Base-by-base conservation (phyloP, 495 filamentous ascomycete species). In the Xeromyces bisporus region DNA sequence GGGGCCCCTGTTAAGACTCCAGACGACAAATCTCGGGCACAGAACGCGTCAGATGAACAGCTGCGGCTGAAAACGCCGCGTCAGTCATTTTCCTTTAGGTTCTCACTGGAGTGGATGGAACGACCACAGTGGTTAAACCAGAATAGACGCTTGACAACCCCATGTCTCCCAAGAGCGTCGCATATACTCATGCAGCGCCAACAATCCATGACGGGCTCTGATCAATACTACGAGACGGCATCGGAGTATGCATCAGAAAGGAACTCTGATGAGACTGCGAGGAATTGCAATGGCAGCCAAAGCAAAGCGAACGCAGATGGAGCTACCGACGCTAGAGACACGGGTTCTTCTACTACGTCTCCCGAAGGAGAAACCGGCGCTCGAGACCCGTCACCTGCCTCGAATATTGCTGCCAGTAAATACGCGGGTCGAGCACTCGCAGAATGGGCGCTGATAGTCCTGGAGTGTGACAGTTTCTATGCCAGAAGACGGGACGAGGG, bases 391-490 rank as follows among this genome's bases (percentile, higher is more conserved):
- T n/a, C n/a, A n/a, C n/a, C n/a, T n/a, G n/a, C n/a, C n/a, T n/a
- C n/a, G n/a, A n/a, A 50, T 11, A 18, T 55, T 17, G 57, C 48
- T 20, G 51, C 60, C 15, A 71, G 66, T 35, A 81, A 75, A 38
- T 96, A 97, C 51, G 63, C 73, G 5, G 89, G 89, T 2, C 71
- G 87, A 27, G 84, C 89, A 1, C 64, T 97, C 30, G 85, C 87
- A 1, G 89, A 97, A 52, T 97, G 89, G 89, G 61, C 72, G 9
- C 54, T 81, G 13, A 69, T 94, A 21, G 75, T 94, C 6, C 64
- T 66, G 15, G 89, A 97, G 50, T 86, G 77, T 55, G 85, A 96
- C 47, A 82, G 74, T 44, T 97, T 97, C 53, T 80, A 87, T 28
- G 81, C 93, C 17, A 67, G 87, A 16, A 67, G 89, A 35, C 77